Base-by-base conservation (phyloP, 169 alveolate species). In the Cryptosporidium sp. region DNA sequence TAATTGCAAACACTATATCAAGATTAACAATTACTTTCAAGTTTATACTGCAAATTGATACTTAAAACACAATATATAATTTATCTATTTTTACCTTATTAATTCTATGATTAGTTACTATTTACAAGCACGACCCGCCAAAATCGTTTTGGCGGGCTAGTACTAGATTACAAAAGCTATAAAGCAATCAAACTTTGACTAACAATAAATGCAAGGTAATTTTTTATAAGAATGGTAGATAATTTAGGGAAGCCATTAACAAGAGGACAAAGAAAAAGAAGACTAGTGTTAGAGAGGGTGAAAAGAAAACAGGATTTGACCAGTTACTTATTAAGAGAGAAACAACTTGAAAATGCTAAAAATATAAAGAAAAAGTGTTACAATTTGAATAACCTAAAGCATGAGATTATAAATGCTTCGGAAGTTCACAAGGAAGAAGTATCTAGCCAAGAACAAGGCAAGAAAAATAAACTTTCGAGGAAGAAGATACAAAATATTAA, bases 211-310 rank as follows among this genome's bases (percentile, higher is more conserved):
- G 18, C 9, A n/a, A 23, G 67, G 67, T 23, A 0, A 23, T 7
- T 56, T 16, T 56, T 56, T 8, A 23, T 14, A 48, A 14, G 18
- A 23, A 56, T 53, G 62, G 29, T 5, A n/a, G 67, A 56, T 4
- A 12, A 33, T 67, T 21, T 31, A 9, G 73, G 26, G 18, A 35
- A 12, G 60, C 86, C 89, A 9, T 80, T 80, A 51, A 62, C 80
- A 8, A 37, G 89, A 21, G 89, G 89, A 1, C 89, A 80, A 37
- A 80, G 89, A 14, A 80, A 80, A 29, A 80, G 89, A 51, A 60
- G 89, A 53, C 6, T 37, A 51, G 51, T 53, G 1, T 12, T 51
- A 2, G 89, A 80, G 39, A 58, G 89, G 33, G 68, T 80, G 21
- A 60, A 33, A 65, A 80, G 89, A 35, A 80, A 80, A 7, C 89